Evolutionary conservation across 2,329 filamentous ascomycete species (phyloP), one percentile per base, ranked within the genome.

Genomic region (Aaosphaeria pasadenensis): DNA sequence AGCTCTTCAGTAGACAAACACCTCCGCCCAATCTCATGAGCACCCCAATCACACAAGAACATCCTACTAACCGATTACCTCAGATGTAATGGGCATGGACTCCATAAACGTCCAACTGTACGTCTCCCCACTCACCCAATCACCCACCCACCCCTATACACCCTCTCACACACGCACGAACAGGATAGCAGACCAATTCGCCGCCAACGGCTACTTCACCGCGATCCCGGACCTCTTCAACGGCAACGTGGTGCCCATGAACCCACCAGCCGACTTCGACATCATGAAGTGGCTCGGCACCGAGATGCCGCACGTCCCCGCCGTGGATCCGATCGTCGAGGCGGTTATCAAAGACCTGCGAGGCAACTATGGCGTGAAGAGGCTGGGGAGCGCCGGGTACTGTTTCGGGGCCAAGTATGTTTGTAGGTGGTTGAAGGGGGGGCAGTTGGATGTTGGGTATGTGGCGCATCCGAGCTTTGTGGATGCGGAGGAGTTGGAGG

Each of bases 391-490:
- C 11, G 80, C 84, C 0, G 87, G 87, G 0, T 90, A 90, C 71
- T 91, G 88, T 71, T 88, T 90, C 56, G 87, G 88, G 35, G 78
- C 71, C 4, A 81, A 80, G 55, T 81, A 80, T 54, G 76, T 80
- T 45, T 78, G 79, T 45, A 83, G 90, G 39, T 87, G 85, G 75
- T 78, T 83, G 29, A 76, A 71, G 40, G 51, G 74, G 39, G 63
- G 76, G 48, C 83, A 83, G 53, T 73, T 92, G 55, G 78, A 88
- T 46, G 87, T 81, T 45, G 89, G 87, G 36, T 94, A 79, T 71
- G 71, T 82, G 13, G 89, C 88, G 1, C 89, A 94, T 70, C 89
- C 89, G 1, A 88, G 83, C 29, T 91, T 91, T 57, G 82, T 94
- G 4, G 72, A 78, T 2, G 74, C 77, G 30, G 77, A 76, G 0